A percentile compares a stretch with the other conserved stretches of the same genome.
Evolutionary conservation across 352 stramenopile genomes (phyloP).

Genomic region (Globisporangium ultimum): DNA sequence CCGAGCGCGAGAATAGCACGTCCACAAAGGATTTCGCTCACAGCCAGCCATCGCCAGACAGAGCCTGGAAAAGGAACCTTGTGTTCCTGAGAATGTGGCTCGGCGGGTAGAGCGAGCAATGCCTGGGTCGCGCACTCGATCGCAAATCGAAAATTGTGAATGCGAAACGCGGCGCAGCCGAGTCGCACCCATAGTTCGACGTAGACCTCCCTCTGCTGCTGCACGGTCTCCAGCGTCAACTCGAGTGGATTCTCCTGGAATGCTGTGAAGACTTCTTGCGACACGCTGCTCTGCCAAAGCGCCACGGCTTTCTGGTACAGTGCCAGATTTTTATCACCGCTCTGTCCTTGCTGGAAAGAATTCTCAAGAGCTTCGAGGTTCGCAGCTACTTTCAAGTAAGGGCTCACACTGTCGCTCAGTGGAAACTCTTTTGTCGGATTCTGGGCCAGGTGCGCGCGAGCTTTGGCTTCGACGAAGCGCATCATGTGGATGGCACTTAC

Average conservation of each 20-base stretch:
- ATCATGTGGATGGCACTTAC: slow-evolving; percentile 37
- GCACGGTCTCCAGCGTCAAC: slow-evolving; percentile 42
- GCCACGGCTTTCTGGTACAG: slow-evolving; percentile 58
- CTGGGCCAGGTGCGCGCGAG: slow-evolving; percentile 54
- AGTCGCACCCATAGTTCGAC: slow-evolving; percentile 73
- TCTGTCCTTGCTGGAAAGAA: slow-evolving; percentile 26
- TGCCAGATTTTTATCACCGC: slow-evolving; percentile 39
- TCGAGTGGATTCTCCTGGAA: slow-evolving; percentile 19
- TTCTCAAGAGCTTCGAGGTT: slow-evolving; percentile 54
- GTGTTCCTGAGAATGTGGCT: not conserved
- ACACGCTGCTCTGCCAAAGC: slow-evolving; percentile 39
- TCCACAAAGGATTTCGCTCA: slow-evolving; percentile 59
- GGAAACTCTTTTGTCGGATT: slow-evolving; percentile 58
- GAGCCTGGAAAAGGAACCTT: slow-evolving; percentile 9
- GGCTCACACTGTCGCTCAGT: slow-evolving; percentile 29
- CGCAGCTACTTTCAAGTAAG: slow-evolving; percentile 43
- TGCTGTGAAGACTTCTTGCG: slow-evolving; percentile 26
- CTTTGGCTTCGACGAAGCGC: slow-evolving; percentile 65
- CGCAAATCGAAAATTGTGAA: slow-evolving; percentile 43
- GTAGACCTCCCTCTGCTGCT: slow-evolving; percentile 59
- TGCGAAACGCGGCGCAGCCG: slow-evolving; percentile 48
- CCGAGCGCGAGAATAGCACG: slow-evolving; percentile 47
- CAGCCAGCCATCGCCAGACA: slow-evolving; percentile 67
- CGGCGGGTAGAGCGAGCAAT: slow-evolving; percentile 18
- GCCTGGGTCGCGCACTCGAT: slow-evolving; percentile 53